Evolutionary conservation across 2,329 filamentous ascomycete genomes (phyloP).

Genomic region (Chaetomium olivaceum): DNA sequence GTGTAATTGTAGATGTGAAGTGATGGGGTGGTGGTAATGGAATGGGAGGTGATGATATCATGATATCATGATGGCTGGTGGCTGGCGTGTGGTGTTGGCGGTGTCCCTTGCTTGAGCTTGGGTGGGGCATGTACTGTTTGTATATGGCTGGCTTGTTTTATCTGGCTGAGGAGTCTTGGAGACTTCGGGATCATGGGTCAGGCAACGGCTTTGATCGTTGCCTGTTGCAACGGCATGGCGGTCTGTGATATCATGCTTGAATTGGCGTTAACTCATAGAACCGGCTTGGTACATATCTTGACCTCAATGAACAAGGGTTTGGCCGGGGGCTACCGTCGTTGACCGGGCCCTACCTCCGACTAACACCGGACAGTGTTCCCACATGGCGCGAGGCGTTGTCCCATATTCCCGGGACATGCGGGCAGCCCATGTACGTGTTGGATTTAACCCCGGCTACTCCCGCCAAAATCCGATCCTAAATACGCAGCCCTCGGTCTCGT

Average conservation of each 20-base stretch:
- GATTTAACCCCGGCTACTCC: too few relatives aligned
- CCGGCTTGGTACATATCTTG: not conserved
- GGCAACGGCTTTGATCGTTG: not conserved
- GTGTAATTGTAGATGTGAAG: constrained; percentile 39
- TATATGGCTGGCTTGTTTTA: not conserved
- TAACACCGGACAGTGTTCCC: not conserved
- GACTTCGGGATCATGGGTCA: not conserved
- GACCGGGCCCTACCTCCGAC: not conserved
- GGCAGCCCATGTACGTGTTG: too few relatives aligned
- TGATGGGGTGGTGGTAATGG: too few relatives aligned
- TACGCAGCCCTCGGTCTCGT: not conserved
- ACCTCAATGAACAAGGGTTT: not conserved
- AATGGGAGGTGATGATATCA: not conserved
- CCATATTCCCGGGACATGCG: too few relatives aligned
- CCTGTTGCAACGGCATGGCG: not conserved
- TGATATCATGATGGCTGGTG: not conserved
- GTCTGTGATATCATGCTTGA: not conserved
- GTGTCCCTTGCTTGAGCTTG: not conserved
- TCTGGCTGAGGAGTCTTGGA: not conserved
- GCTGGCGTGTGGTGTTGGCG: not conserved
- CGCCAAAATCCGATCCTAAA: too few relatives aligned
- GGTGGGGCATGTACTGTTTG: not conserved
- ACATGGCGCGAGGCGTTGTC: not conserved
- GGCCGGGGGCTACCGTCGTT: not conserved
- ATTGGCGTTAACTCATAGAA: not conserved